A percentile compares a stretch with the other conserved stretches of the same genome.
phyloP scores from a whole-genome alignment of 768 basidiomycete genomes.

The Rhizopogon vesiculosus region DNA sequence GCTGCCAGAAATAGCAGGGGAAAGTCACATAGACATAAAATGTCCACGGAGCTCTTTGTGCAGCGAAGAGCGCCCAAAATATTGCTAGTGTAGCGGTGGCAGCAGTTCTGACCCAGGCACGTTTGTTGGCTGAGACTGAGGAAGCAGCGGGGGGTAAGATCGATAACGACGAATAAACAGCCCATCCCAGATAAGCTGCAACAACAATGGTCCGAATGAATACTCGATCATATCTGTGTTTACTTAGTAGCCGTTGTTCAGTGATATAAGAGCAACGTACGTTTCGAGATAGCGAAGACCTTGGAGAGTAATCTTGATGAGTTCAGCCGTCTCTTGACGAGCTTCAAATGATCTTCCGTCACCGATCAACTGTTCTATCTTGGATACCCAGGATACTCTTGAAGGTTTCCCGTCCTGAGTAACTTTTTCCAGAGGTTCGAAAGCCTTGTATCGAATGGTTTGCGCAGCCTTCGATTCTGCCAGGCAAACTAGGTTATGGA shows the following conservation, averaged over 20 bases:
- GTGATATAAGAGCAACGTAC: not conserved
- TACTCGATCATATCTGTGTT: constrained; percentile 60
- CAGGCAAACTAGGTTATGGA: not conserved
- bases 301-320: constrained; percentile 49
- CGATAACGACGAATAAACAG: constrained; percentile 56
- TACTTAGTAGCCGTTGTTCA: constrained; percentile 5
- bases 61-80: constrained; percentile 48
- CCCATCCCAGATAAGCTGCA: constrained; percentile 75
- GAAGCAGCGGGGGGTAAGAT: constrained; percentile 35
- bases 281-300: constrained; percentile 81
- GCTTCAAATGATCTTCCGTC: constrained; percentile 42
- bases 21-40: constrained; percentile 76
- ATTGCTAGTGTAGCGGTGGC: constrained; percentile 25
- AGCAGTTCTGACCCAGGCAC: constrained; percentile 11
- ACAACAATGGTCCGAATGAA: constrained; percentile 68
- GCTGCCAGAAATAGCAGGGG: constrained; percentile 75
- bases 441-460: constrained; percentile 63
- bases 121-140: constrained; percentile 7
- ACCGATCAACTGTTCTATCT: constrained; percentile 44
- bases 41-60: constrained; percentile 65
- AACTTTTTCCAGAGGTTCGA: constrained; percentile 37
- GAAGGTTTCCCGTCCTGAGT: constrained; percentile 22
- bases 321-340: constrained; percentile 40
- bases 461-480: constrained; percentile 59
- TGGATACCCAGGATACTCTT: constrained; percentile 30